Conservation (phyloP, 345 rosid genomes). For the Bruguiera sexangula region DNA sequence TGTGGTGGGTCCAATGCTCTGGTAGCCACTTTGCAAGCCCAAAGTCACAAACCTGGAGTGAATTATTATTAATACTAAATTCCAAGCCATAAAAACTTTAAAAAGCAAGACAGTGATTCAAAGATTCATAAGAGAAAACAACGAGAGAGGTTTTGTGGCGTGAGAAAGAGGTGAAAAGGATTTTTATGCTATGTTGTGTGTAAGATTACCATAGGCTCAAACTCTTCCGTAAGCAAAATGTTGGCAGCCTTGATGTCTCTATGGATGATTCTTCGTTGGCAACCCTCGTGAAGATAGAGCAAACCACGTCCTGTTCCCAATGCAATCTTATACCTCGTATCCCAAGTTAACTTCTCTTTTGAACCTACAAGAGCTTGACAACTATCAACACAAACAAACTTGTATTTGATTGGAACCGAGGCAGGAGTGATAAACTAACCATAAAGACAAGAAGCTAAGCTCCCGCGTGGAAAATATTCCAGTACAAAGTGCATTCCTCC, state of each 20-base stretch:
- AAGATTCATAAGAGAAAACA: neutral
- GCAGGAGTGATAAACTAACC: conserved; percentile 33
- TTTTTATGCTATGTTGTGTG: neutral
- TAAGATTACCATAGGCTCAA: conserved; percentile 58
- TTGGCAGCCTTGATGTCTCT: conserved; percentile 84
- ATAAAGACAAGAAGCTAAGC: conserved; percentile 79
- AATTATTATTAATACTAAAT: neutral
- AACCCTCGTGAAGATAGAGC: conserved; percentile 64
- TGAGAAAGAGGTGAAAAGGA: neutral
- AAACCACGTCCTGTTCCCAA: conserved; percentile 62
- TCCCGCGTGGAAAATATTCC: conserved; percentile 83
- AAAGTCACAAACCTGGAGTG: conserved; percentile 81
- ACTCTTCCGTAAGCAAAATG: conserved; percentile 66
- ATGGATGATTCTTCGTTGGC: conserved; percentile 71
- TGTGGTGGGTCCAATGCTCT: conserved; percentile 90
- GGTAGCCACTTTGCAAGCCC: conserved; percentile 98
- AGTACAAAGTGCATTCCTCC: conserved; percentile 95
- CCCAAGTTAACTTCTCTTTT: conserved; percentile 57
- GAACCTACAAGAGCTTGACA: conserved; percentile 35
- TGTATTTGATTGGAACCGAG: no score
- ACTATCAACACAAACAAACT: neutral
- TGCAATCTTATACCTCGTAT: conserved; percentile 58
- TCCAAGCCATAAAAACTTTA: neutral
- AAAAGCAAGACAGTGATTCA: no score
- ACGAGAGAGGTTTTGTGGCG: neutral